phyloP scores from a whole-genome alignment of 257 asterid species.

The Solanum tarijense region DNA sequence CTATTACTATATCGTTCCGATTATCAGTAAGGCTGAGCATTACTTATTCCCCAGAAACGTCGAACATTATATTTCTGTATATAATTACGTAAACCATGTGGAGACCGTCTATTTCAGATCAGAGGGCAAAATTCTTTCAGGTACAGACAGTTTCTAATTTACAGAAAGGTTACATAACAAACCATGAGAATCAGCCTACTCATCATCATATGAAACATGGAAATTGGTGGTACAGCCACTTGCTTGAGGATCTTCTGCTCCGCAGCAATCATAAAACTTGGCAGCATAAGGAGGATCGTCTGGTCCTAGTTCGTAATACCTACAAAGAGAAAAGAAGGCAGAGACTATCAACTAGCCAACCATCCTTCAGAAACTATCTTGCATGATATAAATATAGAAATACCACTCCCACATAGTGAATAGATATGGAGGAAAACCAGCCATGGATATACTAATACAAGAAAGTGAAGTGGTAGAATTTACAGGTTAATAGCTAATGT shows the following conservation, averaged over 20 bases:
- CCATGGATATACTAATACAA: neutral
- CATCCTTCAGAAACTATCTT: neutral
- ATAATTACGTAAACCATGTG: neutral
- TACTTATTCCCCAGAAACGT: neutral
- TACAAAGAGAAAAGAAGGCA: conserved; percentile 10
- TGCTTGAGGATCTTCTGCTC: conserved; percentile 72
- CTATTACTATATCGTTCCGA: neutral
- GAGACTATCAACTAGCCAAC: neutral
- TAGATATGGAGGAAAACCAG: neutral
- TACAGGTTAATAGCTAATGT: neutral
- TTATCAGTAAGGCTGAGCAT: neutral
- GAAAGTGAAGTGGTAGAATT: neutral
- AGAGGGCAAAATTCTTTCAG: neutral
- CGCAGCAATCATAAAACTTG: conserved; percentile 89
- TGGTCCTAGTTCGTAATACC: conserved; percentile 81
- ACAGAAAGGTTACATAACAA: neutral
- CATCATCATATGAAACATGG: conserved; percentile 72
- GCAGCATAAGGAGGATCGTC: conserved; percentile 95
- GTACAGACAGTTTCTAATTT: neutral
- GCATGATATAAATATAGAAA: neutral
- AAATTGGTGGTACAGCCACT: conserved; percentile 64
- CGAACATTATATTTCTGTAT: neutral
- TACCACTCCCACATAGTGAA: neutral
- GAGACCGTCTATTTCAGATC: neutral
- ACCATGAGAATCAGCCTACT: conserved; percentile 14